Base-by-base conservation (phyloP, 2,329 filamentous ascomycete species). In the Allantophomopsis lycopodina region DNA sequence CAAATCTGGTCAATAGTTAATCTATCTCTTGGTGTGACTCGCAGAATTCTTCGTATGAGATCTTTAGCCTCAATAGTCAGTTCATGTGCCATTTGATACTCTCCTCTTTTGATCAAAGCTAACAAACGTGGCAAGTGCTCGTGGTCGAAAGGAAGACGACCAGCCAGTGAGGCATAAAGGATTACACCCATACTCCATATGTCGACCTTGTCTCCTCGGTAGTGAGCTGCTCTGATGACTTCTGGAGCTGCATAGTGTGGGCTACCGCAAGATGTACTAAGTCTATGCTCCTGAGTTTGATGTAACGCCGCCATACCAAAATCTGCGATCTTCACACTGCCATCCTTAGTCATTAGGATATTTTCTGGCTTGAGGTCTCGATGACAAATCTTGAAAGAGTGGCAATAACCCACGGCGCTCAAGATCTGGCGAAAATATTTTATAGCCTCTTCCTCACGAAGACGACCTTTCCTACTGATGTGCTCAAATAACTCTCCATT, bases 301-400 rank as follows among this genome's bases (percentile, higher is more conserved):
- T 80, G 76, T 33, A 96, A 68, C 3, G 89, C 89, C 35, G 91
- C 91, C 88, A 98, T 95, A 33, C 91, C 89, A 58, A 98, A 98
- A 58, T 98, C 91, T 38, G 89, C 89, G 50, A 98, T 79, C 61
- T 96, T 98, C 58, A 96, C 78, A 42, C 83, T 77, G 39, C 80
- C 72, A 36, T 79, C 66, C 3, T 67, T 66, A 42, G 87, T 87
- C 38, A 98, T 69, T 14, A 98, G 68, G 35, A 98, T 95, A 52
- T 98, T 98, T 61, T 98, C 91, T 0, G 88, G 91, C 60, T 98
- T 98, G 39, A 98, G 68, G 51, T 98, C 91, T 17, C 91, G 83
- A 56, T 98, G 91, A 56, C 88, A 94, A 46, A 98, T 94, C 50
- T 89, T 87, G 62, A 94, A 85, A 2, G 83, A 78, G 60, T 98